Base-by-base conservation (phyloP, 1,284 basidiomycete species). In the Rugiboletus extremiorientalis region DNA sequence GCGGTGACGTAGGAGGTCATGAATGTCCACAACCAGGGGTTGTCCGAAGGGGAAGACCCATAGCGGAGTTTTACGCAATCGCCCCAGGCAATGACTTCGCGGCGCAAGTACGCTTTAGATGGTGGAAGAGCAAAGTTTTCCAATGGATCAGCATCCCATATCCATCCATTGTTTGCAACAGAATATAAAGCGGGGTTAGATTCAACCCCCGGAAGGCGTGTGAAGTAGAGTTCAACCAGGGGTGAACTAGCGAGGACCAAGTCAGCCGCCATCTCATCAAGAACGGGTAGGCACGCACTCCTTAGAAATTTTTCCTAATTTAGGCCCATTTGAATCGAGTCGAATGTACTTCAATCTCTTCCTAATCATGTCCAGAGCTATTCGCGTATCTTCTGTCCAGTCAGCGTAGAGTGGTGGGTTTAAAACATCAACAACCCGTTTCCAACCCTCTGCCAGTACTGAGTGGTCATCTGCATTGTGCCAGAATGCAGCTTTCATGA, bases 61-160 rank as follows among this genome's bases (percentile, higher is more conserved):
- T 98, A 99, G 41, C 96, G 91, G 45, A 98, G 84, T 74, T 99
- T 99, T 69, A 98, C 96, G 71, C 96, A 98, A 74, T 99, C 97
- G 42, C 89, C 88, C 96, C 96, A 99, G 22, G 90, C 93, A 64
- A 99, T 98, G 49, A 99, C 93, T 74, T 98, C 94, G 51, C 96
- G 89, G 31, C 94, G 88, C 47, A 98, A 82, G 73, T 99, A 99
- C 2, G 95, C 91, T 72, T 96, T 96, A n/a, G 96, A 98, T 2
- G 92, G 90, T 48, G 85, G 84, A n/a, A 93, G 84, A 12, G 96
- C 96, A 76, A 99, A 99, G 77, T 98, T 97, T 62, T 88, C 82
- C 23, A 99, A 81, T 1, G 96, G 96, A 72, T 99, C 89, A 4
- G 96, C 96, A 58, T 91, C 81, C 96, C 96, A 99, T 65, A 99